Evolutionary conservation across 306 rosid genomes (phyloP).

Genomic region (Cucumis sativus): DNA sequence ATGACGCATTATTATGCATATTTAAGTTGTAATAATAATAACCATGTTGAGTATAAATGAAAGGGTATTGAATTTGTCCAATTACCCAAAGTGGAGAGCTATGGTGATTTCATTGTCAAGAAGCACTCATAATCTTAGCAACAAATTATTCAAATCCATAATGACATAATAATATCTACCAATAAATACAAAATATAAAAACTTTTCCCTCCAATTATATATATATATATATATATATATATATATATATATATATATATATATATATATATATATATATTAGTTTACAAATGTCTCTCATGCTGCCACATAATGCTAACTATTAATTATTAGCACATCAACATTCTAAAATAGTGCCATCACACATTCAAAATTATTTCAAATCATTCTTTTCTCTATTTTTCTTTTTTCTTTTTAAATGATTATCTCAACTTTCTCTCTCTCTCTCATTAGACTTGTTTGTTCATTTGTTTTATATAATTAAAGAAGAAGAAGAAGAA

Average conservation of each 20-base stretch:
- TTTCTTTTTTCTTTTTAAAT: neutral
- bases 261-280: neutral
- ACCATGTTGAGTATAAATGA: neutral
- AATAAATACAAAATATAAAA: neutral
- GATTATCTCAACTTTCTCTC: neutral
- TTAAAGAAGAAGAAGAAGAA: too few relatives aligned
- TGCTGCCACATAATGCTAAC: neutral
- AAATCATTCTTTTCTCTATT: neutral
- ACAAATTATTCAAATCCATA: neutral
- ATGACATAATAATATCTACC: neutral
- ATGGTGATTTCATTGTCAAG: neutral
- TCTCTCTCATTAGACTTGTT: neutral
- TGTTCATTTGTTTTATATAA: too few relatives aligned
- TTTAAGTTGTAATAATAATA: neutral
- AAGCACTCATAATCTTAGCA: neutral
- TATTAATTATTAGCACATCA: neutral
- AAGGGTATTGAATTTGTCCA: neutral
- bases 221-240: neutral
- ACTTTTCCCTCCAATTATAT: neutral
- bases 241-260: neutral
- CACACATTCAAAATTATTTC: neutral
- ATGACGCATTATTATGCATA: neutral
- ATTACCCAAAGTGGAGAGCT: neutral
- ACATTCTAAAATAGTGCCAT: neutral
- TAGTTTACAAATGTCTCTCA: neutral